Evolutionary conservation across 805 yeast species (phyloP).

Genomic region (Clavispora vitiphila): DNA sequence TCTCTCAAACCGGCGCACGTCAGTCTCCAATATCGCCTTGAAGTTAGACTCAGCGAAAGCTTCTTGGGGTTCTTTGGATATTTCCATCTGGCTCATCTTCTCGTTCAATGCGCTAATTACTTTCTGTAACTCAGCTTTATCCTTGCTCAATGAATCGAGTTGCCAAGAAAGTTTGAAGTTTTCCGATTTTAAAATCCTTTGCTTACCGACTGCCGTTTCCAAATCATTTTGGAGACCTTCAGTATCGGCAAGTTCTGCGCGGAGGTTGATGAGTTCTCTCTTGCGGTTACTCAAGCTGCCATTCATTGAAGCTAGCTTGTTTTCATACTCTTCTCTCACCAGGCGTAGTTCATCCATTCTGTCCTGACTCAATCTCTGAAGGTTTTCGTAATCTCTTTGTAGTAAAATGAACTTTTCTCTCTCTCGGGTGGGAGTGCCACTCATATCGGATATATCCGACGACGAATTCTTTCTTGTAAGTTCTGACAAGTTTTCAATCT

Average conservation of each 20-base stretch:
- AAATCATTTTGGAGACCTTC: conserved; percentile 36
- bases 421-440: conserved; percentile 2
- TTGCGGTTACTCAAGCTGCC: conserved; percentile 10
- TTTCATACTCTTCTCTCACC: conserved; percentile 5
- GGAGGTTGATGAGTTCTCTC: conserved; percentile 6
- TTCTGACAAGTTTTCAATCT: conserved; percentile 25
- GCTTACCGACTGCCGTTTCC: conserved; percentile 39
- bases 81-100: conserved; percentile 25
- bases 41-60: conserved; percentile 20
- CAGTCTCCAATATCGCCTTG: conserved; percentile 36
- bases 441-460: conserved; percentile 5
- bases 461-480: conserved; percentile 8
- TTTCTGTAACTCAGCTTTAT: conserved; percentile 30
- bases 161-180: conserved; percentile 38
- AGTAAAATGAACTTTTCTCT: conserved; percentile 8
- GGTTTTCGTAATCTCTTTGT: conserved; percentile 12
- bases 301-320: conserved; percentile 7
- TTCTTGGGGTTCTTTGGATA: conserved; percentile 8
- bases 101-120: conserved; percentile 37
- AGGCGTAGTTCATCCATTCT: conserved; percentile 7
- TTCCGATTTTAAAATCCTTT: conserved; percentile 40
- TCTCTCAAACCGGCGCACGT: conserved; percentile 44
- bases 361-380: conserved; percentile 8
- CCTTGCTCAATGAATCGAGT: conserved; percentile 34
- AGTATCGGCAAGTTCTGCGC: conserved; percentile 8